A percentile compares a stretch with the other conserved stretches of the same genome.
These are phyloP conservation scores for Ophiostoma perfectum DNA, from an alignment of 2,329 filamentous ascomycete genomes.

Conservation along the genomic window DNA sequence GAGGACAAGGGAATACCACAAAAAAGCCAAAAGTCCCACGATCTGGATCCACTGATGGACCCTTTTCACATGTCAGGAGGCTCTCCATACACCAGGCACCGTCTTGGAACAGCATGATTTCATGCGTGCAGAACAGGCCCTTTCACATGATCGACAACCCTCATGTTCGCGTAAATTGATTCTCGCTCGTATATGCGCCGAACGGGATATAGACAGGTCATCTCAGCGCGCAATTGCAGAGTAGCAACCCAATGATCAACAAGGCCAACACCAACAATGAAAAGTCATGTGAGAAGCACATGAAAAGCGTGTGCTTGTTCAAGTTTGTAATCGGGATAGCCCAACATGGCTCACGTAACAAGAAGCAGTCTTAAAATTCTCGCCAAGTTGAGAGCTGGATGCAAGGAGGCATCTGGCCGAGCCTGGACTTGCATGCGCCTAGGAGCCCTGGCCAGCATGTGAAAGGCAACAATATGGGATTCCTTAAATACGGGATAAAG, in stretches of 20 bases:
- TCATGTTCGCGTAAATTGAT: not conserved
- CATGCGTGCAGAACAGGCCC: not conserved
- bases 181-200: constrained; percentile 6
- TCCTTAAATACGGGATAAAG: not conserved
- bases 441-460: not conserved
- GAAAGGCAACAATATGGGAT: not conserved
- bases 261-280: not conserved
- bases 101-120: not conserved
- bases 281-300: not conserved
- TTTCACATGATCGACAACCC: constrained; percentile 1
- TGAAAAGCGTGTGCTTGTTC: not conserved
- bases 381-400: not conserved
- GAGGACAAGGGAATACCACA: not conserved
- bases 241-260: not conserved
- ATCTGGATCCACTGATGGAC: constrained; percentile 7
- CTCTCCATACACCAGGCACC: not conserved
- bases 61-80: constrained; percentile 20
- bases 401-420: not conserved
- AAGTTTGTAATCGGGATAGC: too few species aligned
- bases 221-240: not conserved
- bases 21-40: not conserved
- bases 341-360: not conserved
- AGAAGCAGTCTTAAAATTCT: not conserved
- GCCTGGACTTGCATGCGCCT: not conserved
- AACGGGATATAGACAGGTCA: not conserved